Conservation (phyloP, 345 rosid genomes). For the Corchorus capsularis region DNA sequence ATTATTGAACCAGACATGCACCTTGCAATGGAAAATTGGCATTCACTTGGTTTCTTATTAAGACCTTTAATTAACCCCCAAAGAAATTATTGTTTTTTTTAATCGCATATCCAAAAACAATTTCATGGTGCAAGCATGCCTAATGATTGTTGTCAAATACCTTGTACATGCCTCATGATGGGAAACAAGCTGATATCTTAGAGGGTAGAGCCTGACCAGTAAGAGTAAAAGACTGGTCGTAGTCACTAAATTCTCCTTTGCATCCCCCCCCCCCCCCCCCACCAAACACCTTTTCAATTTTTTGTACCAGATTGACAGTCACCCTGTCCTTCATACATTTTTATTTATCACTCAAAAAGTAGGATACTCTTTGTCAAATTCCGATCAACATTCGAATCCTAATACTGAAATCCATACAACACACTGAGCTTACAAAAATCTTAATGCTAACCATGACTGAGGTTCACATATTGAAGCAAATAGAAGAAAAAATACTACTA, state of each 20-base stretch:
- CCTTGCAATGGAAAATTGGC: neutral
- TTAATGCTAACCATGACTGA: neutral
- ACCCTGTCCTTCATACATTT: neutral
- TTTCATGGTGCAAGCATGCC: neutral
- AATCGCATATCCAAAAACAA: neutral
- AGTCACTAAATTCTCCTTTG: neutral
- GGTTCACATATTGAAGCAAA: neutral
- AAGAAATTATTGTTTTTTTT: neutral
- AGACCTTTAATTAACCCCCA: neutral
- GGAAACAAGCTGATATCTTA: neutral
- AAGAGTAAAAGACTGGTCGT: neutral
- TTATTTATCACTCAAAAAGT: neutral
- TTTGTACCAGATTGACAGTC: neutral
- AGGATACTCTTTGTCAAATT: neutral
- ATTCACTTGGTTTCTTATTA: neutral
- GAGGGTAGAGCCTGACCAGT: neutral
- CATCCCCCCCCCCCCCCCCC: neutral
- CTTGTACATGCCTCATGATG: neutral
- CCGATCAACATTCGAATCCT: neutral
- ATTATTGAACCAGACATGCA: neutral
- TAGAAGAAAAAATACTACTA: neutral
- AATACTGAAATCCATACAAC: neutral
- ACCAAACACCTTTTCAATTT: neutral
- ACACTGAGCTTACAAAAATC: neutral
- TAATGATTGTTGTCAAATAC: constrained; percentile 9